Evolutionary conservation across 2,329 filamentous ascomycete genomes (phyloP), one percentile per base, ranked within the genome.

Genomic region (Trichoderma sp.): DNA sequence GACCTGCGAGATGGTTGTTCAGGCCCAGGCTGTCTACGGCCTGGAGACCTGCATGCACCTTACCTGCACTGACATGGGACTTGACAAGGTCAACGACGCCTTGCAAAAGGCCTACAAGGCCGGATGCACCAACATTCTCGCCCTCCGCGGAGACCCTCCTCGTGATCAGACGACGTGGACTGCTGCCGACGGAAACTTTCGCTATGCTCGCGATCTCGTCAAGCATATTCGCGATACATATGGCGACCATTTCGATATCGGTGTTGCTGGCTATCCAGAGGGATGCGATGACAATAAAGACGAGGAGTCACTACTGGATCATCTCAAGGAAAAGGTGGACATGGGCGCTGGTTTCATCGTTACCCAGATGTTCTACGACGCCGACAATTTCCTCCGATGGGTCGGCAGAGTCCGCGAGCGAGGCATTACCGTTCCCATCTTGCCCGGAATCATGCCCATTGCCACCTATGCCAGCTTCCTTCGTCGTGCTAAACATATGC

Each of bases 291-390:
- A 98, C 79, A 94, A 97, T 79, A 89, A 92, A 75, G 90, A 97
- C 76, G 91, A 93, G 65, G 94, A 97, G 58, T 81, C 88, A 70
- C 86, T 99, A 76, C 88, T 99, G 72, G 91, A 96, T 72, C 96
- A 98, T 79, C 82, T 99, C 77, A 98, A 98, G 83, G 92, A 98
- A 80, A 99, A 99, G 84, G 91, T 98, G 40, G 96, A 99, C 78
- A 92, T 93, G 70, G 96, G 96, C 63, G 94, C 91, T 71, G 91
- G 92, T 7, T 99, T 98, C 79, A 92, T 99, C 72, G 92, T 99
- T 66, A 98, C 96, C 0, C 96, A 99, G 83, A 99, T 99, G 96
- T 98, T 98, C 82, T 99, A 99, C 84, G 95, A 99, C 77, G 94
- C 89, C 61, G 95, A 99, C 76, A 95, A 96, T 78, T 99, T 99